A percentile compares a stretch with the other conserved stretches of the same genome.
Conservation (phyloP, 768 basidiomycete species). For the Boletus sp. region DNA sequence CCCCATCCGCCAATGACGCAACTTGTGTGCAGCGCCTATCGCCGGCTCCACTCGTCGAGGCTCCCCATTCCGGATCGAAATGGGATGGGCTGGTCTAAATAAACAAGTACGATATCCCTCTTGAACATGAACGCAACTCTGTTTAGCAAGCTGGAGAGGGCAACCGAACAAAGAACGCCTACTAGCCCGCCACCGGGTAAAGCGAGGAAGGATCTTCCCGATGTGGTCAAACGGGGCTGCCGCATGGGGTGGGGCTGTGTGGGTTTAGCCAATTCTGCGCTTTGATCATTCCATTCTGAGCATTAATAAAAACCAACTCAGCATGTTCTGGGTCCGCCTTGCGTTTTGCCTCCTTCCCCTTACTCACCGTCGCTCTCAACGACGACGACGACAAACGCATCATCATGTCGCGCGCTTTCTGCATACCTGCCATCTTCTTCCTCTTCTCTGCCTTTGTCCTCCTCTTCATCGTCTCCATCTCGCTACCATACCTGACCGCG, state of each 20-base stretch:
- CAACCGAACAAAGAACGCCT: no score
- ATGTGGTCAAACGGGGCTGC: neutral
- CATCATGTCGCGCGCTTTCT: constrained; percentile 50
- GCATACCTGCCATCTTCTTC: constrained; percentile 58
- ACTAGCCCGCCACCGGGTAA: no score
- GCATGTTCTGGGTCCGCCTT: constrained; percentile 1
- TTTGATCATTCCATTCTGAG: constrained; percentile 6
- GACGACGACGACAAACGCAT: neutral
- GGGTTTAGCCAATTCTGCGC: constrained; percentile 1
- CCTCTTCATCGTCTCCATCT: constrained; percentile 66
- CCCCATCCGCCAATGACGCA: no score
- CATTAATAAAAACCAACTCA: constrained; percentile 17
- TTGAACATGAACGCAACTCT: no score
- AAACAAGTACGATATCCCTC: no score
- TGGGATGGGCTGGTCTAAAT: no score
- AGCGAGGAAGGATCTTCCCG: no score
- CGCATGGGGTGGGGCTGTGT: neutral
- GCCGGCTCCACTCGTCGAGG: no score
- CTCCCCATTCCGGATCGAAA: no score
- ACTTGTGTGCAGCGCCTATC: no score
- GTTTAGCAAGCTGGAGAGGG: no score
- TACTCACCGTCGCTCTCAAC: constrained; percentile 3
- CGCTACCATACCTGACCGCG: constrained; percentile 64
- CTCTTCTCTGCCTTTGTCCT: constrained; percentile 63
- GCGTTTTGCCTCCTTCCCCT: constrained; percentile 3